Evolutionary conservation across 169 alveolate species (phyloP).

Genomic region (Plasmodium gaboni): DNA sequence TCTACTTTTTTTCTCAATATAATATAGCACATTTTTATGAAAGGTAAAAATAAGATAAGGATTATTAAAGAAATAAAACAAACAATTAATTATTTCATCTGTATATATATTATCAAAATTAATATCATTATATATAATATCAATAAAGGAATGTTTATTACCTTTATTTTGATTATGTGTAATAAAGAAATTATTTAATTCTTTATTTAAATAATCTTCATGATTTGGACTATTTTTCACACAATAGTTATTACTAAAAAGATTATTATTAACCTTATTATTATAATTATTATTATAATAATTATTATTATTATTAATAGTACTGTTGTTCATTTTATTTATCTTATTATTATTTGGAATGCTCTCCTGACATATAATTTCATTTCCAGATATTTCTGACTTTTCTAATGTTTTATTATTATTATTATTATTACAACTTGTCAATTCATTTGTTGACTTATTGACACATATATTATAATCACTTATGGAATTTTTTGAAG

Average conservation of each 20-base stretch:
- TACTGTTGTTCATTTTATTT: background rate
- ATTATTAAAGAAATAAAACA: slow-evolving; percentile 68
- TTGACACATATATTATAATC: background rate
- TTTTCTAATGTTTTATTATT: background rate
- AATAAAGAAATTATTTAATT: slow-evolving; percentile 53
- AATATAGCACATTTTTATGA: slow-evolving; percentile 65
- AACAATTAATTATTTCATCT: slow-evolving; percentile 57
- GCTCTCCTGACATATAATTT: background rate
- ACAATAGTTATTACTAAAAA: background rate
- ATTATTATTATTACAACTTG: background rate
- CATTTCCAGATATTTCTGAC: background rate
- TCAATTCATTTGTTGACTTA: background rate
- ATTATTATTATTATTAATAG: background rate
- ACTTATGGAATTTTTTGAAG: background rate
- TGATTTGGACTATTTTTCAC: slow-evolving; percentile 20
- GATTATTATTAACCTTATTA: background rate
- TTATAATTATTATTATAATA: background rate
- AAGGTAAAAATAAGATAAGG: slow-evolving; percentile 59
- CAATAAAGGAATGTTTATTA: slow-evolving; percentile 45
- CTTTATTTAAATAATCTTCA: slow-evolving; percentile 64
- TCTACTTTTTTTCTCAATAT: slow-evolving; percentile 56
- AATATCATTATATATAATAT: slow-evolving; percentile 30
- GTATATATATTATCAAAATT: slow-evolving; percentile 28
- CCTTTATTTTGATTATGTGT: slow-evolving; percentile 35
- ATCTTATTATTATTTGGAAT: no score